Conservation (phyloP, 345 rosid genomes). For the Linum tenue region DNA sequence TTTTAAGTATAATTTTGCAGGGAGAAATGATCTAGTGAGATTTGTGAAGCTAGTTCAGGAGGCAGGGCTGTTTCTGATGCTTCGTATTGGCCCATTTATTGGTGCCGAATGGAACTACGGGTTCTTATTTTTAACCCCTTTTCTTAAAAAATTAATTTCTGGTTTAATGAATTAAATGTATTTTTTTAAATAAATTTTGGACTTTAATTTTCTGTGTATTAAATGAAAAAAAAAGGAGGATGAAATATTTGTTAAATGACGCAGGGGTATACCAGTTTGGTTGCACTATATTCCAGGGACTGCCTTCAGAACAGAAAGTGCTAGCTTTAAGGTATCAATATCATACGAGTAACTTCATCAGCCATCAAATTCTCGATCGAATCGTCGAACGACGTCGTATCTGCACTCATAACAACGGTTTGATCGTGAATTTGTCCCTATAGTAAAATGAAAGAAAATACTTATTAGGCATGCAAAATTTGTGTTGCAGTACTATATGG, state of each 20-base stretch:
- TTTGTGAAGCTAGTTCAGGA: conserved; percentile 34
- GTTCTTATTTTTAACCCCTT: conserved; percentile 11
- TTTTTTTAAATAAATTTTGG: neutral
- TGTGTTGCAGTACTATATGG: conserved; percentile 21
- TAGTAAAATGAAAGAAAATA: too few relatives aligned
- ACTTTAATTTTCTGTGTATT: neutral
- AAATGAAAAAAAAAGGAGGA: too few relatives aligned
- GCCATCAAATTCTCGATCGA: neutral
- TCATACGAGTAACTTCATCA: neutral
- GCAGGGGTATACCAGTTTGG: conserved; percentile 27
- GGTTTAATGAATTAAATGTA: neutral
- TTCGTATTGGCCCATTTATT: conserved; percentile 35
- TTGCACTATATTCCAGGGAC: conserved; percentile 21
- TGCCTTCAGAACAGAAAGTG: conserved; percentile 17
- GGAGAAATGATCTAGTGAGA: conserved; percentile 30
- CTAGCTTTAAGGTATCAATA: conserved; percentile 18
- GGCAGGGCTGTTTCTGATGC: conserved; percentile 32
- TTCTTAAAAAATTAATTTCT: neutral
- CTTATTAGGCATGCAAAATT: neutral
- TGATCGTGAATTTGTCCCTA: too few relatives aligned
- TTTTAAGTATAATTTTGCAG: conserved; percentile 15
- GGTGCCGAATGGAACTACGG: conserved; percentile 52
- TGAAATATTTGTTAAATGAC: too few relatives aligned
- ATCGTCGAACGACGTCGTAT: too few relatives aligned
- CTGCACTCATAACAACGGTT: too few relatives aligned